Conservation (phyloP, 495 filamentous ascomycete species). For the Penicillium cinerascens region DNA sequence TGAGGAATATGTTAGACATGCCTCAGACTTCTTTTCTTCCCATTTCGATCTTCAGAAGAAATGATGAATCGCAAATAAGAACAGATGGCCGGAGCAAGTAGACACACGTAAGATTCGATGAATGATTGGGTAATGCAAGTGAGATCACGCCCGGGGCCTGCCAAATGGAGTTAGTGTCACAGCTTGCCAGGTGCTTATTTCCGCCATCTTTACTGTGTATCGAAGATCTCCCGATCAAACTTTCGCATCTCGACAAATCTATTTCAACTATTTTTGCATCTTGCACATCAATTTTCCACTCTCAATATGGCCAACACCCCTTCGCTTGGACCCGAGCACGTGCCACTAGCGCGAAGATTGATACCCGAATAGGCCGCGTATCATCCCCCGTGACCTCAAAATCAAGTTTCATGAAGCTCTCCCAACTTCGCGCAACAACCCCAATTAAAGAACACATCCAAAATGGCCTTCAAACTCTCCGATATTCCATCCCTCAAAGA, state of each 20-base stretch:
- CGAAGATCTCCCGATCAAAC: not conserved
- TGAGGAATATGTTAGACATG: too few species aligned
- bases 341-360: not conserved
- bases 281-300: not conserved
- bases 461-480: not conserved
- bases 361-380: not conserved
- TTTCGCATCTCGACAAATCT: not conserved
- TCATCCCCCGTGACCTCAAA: not conserved
- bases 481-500: constrained; percentile 49
- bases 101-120: not conserved
- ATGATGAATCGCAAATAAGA: too few species aligned
- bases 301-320: not conserved
- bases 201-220: not conserved
- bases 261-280: not conserved
- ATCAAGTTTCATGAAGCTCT: not conserved
- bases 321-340: not conserved
- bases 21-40: too few species aligned
- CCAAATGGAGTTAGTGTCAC: not conserved
- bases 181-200: not conserved
- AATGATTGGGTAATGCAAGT: not conserved
- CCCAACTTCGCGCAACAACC: not conserved
- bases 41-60: too few species aligned
- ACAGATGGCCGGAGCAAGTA: too few species aligned
- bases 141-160: not conserved
- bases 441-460: not conserved